A percentile compares a stretch with the other conserved stretches of the same genome.
Conservation (phyloP, 2,329 filamentous ascomycete genomes). For the Aschersonia sp. region DNA sequence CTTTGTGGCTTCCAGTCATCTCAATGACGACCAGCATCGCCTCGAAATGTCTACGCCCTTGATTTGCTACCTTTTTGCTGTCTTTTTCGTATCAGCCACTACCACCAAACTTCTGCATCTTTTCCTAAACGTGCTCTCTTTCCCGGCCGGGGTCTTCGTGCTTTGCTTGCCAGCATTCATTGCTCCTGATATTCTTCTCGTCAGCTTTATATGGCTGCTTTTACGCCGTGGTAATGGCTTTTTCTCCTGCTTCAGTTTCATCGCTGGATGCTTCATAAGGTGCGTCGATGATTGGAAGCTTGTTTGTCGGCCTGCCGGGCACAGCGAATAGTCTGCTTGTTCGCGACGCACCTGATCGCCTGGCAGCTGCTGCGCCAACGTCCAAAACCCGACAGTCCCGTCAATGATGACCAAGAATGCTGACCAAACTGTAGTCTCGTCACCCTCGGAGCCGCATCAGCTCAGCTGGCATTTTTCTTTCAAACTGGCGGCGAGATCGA, state of each 20-base stretch:
- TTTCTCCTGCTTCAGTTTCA: slow-evolving; percentile 8
- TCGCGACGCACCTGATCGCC: too few species aligned
- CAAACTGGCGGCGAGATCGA: slow-evolving; percentile 17
- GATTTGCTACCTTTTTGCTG: slow-evolving; percentile 14
- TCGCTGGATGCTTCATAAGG: slow-evolving; percentile 11
- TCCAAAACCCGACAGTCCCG: too few species aligned
- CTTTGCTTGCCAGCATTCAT: slow-evolving; percentile 17
- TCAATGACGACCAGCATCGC: slow-evolving; percentile 1
- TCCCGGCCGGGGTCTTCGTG: slow-evolving; percentile 14
- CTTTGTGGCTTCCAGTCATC: neutral
- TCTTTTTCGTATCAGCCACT: slow-evolving; percentile 14
- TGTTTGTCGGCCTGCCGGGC: too few species aligned
- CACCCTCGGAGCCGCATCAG: slow-evolving; percentile 13
- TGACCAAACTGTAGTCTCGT: slow-evolving; percentile 8
- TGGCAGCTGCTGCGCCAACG: too few species aligned
- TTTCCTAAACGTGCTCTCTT: slow-evolving; percentile 10
- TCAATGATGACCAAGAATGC: neutral
- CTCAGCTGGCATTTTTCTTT: slow-evolving; percentile 16
- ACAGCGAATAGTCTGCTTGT: too few species aligned
- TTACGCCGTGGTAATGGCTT: slow-evolving; percentile 11
- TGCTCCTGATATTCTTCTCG: slow-evolving; percentile 12
- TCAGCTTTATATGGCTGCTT: slow-evolving; percentile 12
- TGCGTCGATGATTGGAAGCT: slow-evolving; percentile 6
- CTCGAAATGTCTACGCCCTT: slow-evolving; percentile 6
- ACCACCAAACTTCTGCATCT: slow-evolving; percentile 15